A percentile compares a stretch with the other conserved stretches of the same genome.
phyloP scores from a whole-genome alignment of 1,284 basidiomycete species.

The Fomitiporia mediterranea region DNA sequence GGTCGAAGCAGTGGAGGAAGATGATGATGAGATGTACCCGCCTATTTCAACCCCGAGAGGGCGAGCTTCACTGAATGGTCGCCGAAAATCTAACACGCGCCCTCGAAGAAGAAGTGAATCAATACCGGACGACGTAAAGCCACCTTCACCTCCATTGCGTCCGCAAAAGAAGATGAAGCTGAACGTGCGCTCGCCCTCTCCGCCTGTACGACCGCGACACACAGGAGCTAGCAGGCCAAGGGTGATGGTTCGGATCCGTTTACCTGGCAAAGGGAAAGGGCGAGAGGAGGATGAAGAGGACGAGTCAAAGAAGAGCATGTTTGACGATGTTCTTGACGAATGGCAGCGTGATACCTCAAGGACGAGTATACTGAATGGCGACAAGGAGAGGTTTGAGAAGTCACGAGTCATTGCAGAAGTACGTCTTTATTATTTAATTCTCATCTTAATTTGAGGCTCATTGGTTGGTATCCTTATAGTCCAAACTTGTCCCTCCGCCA shows the following conservation, averaged over 20 bases:
- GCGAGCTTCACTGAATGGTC: not conserved
- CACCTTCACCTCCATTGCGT: constrained; percentile 14
- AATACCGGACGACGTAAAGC: constrained; percentile 9
- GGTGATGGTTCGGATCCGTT: constrained; percentile 47
- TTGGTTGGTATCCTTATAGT: constrained; percentile 33
- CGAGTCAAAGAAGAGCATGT: constrained; percentile 52
- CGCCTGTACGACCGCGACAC: constrained; percentile 31
- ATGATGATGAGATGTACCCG: constrained; percentile 16
- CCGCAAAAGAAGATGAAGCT: constrained; percentile 19
- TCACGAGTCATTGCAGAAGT: constrained; percentile 73
- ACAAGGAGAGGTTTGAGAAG: constrained; percentile 75
- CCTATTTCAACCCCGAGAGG: constrained; percentile 1
- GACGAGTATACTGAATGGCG: constrained; percentile 61
- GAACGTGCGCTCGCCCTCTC: constrained; percentile 26
- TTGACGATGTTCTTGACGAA: constrained; percentile 73
- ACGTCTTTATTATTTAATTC: constrained; percentile 22
- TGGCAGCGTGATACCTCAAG: constrained; percentile 73
- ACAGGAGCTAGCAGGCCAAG: constrained; percentile 27
- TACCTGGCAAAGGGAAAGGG: constrained; percentile 55
- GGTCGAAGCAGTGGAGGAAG: constrained; percentile 29
- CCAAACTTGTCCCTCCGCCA: constrained; percentile 42
- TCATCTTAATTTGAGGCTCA: not conserved
- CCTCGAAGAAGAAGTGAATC: constrained; percentile 14
- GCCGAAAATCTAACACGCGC: constrained; percentile 6
- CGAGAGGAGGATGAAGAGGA: constrained; percentile 47